Percentiles rank a stretch among this genome's conserved stretches.
These are phyloP conservation scores for Trichophyton equinum DNA, from an alignment of 2,329 filamentous ascomycete species.

Conservation along the genomic window DNA sequence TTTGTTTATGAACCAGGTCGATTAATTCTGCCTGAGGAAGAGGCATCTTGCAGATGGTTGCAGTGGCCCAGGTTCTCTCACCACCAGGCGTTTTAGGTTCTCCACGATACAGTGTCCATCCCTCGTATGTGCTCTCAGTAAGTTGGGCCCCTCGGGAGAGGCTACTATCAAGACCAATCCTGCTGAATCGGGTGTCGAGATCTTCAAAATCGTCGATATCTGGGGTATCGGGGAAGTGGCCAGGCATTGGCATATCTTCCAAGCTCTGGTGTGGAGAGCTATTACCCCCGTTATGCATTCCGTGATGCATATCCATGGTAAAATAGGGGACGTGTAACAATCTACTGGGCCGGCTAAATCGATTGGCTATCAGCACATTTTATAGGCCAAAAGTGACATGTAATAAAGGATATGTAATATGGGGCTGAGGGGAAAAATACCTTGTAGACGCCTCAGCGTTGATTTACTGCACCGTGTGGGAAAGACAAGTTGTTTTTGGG, in stretches of 20 bases:
- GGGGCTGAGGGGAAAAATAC: too few species aligned
- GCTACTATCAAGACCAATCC: conserved; percentile 6
- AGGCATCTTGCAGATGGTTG: conserved; percentile 21
- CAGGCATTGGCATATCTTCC: not conserved
- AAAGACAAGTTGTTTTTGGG: too few species aligned
- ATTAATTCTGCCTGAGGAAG: conserved; percentile 22
- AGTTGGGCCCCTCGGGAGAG: conserved; percentile 3
- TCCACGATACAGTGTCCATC: conserved; percentile 27
- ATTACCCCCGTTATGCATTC: not conserved
- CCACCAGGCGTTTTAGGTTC: conserved; percentile 19
- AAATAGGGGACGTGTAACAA: not conserved
- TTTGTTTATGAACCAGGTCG: conserved; percentile 21
- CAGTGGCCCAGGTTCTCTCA: conserved; percentile 22
- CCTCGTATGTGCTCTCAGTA: conserved; percentile 17
- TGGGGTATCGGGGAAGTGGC: not conserved
- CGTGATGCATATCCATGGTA: not conserved
- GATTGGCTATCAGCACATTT: not conserved
- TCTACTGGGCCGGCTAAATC: not conserved
- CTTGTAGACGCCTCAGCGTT: too few species aligned
- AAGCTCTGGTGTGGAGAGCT: not conserved
- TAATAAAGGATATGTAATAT: not conserved
- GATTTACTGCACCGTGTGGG: too few species aligned
- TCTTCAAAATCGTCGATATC: conserved; percentile 5
- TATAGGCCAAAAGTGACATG: not conserved
- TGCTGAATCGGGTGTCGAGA: conserved; percentile 8